phyloP scores from a whole-genome alignment of 202 grass and related monocot genomes.

The Elaeis oleifera region DNA sequence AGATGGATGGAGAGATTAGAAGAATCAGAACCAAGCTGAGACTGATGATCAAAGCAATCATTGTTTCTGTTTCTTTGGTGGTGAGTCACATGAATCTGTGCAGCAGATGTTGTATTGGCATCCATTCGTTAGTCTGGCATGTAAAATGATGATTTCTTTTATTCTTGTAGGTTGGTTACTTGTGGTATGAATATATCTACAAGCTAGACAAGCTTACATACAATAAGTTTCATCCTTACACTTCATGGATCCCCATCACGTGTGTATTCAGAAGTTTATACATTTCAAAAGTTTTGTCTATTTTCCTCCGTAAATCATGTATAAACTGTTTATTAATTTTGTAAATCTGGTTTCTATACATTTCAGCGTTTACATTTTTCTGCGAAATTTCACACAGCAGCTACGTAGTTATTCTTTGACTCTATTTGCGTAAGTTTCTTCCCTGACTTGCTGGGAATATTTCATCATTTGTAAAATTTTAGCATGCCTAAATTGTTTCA shows the following conservation, averaged over 20 bases:
- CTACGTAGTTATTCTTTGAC: slow-evolving; percentile 40
- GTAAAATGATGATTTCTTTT: slow-evolving; percentile 8
- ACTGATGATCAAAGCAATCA: slow-evolving; percentile 34
- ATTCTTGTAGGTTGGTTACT: slow-evolving; percentile 32
- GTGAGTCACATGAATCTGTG: slow-evolving; percentile 22
- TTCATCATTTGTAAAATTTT: background rate
- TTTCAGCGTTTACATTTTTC: slow-evolving; percentile 45
- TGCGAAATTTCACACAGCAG: slow-evolving; percentile 46
- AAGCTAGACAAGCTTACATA: slow-evolving; percentile 43
- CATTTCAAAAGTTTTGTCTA: slow-evolving; percentile 4
- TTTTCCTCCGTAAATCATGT: background rate
- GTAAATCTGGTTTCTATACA: slow-evolving; percentile 5
- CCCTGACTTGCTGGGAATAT: background rate
- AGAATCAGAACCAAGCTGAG: slow-evolving; percentile 34
- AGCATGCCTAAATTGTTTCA: background rate
- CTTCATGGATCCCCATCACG: slow-evolving; percentile 60
- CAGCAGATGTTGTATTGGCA: background rate
- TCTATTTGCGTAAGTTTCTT: slow-evolving; percentile 38
- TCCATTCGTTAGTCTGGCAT: background rate
- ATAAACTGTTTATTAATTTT: background rate
- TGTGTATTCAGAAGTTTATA: slow-evolving; percentile 17
- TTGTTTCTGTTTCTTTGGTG: slow-evolving; percentile 38
- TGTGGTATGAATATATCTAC: slow-evolving; percentile 51
- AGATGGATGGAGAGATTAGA: slow-evolving; percentile 44
- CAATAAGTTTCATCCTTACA: slow-evolving; percentile 52